Evolutionary conservation across 2,329 filamentous ascomycete species (phyloP).

Genomic region (Lizonia empirigonia): DNA sequence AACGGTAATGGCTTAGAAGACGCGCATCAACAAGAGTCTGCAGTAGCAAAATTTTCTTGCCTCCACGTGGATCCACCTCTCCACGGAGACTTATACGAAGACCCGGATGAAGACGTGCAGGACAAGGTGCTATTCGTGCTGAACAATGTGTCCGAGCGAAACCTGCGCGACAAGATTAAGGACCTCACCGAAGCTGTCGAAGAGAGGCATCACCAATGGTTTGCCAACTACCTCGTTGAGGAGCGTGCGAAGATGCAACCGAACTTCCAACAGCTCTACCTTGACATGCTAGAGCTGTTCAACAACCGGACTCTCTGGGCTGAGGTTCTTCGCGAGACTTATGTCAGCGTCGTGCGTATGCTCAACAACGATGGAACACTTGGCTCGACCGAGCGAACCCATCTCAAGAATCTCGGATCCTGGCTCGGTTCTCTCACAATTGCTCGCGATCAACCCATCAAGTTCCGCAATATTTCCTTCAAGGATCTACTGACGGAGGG

Average conservation of each 20-base stretch:
- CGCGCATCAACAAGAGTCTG: constrained; percentile 62
- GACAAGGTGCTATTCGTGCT: constrained; percentile 95
- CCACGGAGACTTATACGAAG: constrained; percentile 70
- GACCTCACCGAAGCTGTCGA: constrained; percentile 81
- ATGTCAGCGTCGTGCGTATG: constrained; percentile 81
- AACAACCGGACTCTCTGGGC: constrained; percentile 79
- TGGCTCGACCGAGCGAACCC: constrained; percentile 81
- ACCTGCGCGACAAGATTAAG: constrained; percentile 80
- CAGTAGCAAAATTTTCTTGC: constrained; percentile 74
- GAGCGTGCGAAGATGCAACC: constrained; percentile 96
- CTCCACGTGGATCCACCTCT: constrained; percentile 75
- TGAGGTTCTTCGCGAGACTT: constrained; percentile 92
- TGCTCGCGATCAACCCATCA: constrained; percentile 92
- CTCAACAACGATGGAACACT: constrained; percentile 89
- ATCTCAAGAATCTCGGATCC: constrained; percentile 89
- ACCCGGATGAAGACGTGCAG: constrained; percentile 82
- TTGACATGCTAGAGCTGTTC: constrained; percentile 85
- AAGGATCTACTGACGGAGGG: constrained; percentile 93
- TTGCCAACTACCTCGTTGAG: constrained; percentile 91
- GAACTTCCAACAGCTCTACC: constrained; percentile 92
- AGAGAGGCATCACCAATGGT: constrained; percentile 90
- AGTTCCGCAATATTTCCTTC: constrained; percentile 95
- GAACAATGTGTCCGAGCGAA: constrained; percentile 93
- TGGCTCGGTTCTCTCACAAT: constrained; percentile 95
- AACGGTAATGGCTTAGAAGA: constrained; percentile 74